These are phyloP conservation scores for Xylariales sp. DNA, from an alignment of 2,329 filamentous ascomycete species.

Conservation along the genomic window DNA sequence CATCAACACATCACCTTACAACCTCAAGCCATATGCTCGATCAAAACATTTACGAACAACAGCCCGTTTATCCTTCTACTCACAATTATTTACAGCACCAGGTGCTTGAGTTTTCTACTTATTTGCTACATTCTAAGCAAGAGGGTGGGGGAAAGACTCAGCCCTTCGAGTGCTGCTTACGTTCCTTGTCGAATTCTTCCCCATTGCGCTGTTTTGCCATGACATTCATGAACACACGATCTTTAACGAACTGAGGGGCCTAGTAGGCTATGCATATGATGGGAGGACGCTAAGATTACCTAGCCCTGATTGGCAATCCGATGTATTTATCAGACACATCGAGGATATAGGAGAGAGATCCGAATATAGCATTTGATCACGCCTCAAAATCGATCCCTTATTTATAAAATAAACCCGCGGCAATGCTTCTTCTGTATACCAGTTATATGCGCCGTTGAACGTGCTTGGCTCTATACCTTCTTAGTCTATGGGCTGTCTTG, in stretches of 20 bases:
- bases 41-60: constrained; percentile 12
- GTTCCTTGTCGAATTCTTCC: constrained; percentile 26
- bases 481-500: constrained; percentile 19
- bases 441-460: background rate
- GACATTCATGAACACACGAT: constrained; percentile 37
- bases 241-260: constrained; percentile 25
- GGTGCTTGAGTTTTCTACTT: background rate
- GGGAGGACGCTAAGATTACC: background rate
- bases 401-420: background rate
- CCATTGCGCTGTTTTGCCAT: constrained; percentile 29
- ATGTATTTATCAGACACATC: constrained; percentile 7
- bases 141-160: background rate
- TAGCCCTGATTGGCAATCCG: background rate
- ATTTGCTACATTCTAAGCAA: background rate
- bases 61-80: constrained; percentile 26
- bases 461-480: constrained; percentile 16
- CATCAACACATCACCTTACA: constrained; percentile 17
- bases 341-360: background rate
- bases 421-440: constrained; percentile 5
- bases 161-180: constrained; percentile 22
- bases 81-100: constrained; percentile 14
- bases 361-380: constrained; percentile 1
- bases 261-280: background rate
- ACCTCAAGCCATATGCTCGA: constrained; percentile 3
- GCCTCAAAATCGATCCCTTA: constrained; percentile 1